Percentiles rank a stretch among this genome's conserved stretches.
Evolutionary conservation across 2,329 filamentous ascomycete genomes (phyloP).

Genomic region (Exophiala aquamarina): DNA sequence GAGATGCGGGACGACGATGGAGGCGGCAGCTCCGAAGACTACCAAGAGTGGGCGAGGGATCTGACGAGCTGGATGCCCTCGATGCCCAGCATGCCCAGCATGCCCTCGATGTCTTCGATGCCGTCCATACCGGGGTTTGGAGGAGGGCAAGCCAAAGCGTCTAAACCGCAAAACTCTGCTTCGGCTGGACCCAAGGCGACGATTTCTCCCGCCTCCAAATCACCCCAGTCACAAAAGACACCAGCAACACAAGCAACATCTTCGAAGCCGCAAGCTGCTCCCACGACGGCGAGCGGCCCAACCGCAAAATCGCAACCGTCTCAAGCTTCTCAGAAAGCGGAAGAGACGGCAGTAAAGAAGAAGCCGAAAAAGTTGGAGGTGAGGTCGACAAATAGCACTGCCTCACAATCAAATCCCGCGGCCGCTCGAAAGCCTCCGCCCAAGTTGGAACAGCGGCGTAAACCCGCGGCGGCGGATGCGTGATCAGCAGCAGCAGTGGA

Average conservation of each 20-base stretch:
- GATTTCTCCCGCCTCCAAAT: constrained; percentile 3
- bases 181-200: not conserved
- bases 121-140: constrained; percentile 13
- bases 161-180: constrained; percentile 3
- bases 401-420: constrained; percentile 1
- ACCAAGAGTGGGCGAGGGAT: constrained; percentile 13
- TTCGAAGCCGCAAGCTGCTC: constrained; percentile 2
- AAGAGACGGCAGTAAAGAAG: constrained; percentile 1
- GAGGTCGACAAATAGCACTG: constrained; percentile 1
- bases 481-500: too few relatives aligned
- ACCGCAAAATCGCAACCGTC: not conserved
- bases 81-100: constrained; percentile 11
- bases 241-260: constrained; percentile 5
- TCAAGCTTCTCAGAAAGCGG: not conserved
- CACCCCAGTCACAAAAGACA: constrained; percentile 6
- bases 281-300: not conserved
- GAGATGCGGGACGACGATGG: constrained; percentile 14
- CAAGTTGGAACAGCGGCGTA: constrained; percentile 10
- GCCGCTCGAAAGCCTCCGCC: constrained; percentile 7
- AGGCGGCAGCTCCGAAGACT: constrained; percentile 7
- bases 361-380: constrained; percentile 8
- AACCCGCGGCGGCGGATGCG: constrained; percentile 4
- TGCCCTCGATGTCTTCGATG: constrained; percentile 11
- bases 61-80: constrained; percentile 19
- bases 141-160: constrained; percentile 5